A percentile compares a stretch with the other conserved stretches of the same genome.
These are phyloP conservation scores for Colletotrichum liaoningense DNA, from an alignment of 2,329 filamentous ascomycete species.

Conservation along the genomic window DNA sequence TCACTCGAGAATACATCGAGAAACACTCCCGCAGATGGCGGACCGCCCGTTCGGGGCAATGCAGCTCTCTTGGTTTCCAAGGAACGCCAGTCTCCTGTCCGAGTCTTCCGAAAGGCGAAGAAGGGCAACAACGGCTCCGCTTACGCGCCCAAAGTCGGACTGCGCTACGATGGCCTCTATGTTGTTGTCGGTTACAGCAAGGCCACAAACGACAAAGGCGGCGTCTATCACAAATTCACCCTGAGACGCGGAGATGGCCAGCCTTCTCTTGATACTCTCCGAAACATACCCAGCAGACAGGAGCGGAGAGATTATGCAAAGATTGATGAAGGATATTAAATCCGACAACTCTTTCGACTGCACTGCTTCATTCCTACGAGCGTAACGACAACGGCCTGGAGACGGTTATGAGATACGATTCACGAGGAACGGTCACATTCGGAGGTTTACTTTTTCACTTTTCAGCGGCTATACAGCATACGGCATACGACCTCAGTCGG, in stretches of 20 bases:
- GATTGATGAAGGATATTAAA: background rate
- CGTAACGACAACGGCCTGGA: background rate
- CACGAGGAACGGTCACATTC: background rate
- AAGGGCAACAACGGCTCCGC: background rate
- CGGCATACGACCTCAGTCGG: background rate
- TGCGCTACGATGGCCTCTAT: conserved; percentile 52
- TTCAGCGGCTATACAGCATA: background rate
- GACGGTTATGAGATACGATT: background rate
- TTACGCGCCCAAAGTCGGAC: conserved; percentile 40
- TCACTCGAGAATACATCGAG: conserved; percentile 32
- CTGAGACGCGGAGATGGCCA: background rate
- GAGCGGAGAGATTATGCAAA: background rate
- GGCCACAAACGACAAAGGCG: conserved; percentile 36
- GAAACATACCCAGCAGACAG: background rate
- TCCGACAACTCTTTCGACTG: background rate
- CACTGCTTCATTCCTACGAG: too few relatives aligned
- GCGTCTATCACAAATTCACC: conserved; percentile 32
- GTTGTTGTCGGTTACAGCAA: background rate
- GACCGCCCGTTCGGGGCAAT: conserved; percentile 26
- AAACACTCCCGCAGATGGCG: conserved; percentile 14
- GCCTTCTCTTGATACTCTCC: background rate
- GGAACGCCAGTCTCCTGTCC: conserved; percentile 36
- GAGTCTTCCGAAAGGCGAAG: conserved; percentile 44
- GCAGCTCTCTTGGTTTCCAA: conserved; percentile 38
- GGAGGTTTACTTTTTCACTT: background rate